Conservation (phyloP, 148 eudicot genomes). For the Selenicereus undatus region DNA sequence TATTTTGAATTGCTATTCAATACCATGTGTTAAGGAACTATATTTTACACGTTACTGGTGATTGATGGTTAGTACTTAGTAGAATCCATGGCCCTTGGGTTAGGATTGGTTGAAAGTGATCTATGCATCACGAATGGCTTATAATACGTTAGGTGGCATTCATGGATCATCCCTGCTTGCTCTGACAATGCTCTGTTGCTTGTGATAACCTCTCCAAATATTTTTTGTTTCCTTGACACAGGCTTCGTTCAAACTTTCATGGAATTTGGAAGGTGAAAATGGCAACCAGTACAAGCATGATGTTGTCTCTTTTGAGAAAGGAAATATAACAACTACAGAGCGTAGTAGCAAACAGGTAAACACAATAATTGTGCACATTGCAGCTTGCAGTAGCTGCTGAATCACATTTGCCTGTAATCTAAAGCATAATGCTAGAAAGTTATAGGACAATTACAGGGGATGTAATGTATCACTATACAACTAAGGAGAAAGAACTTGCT, state of each 20-base stretch:
- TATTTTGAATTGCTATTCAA: not conserved
- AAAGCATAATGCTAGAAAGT: not conserved
- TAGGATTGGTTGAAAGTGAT: not conserved
- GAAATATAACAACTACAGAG: slow-evolving; percentile 78
- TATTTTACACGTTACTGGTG: not conserved
- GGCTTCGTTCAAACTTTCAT: slow-evolving; percentile 92
- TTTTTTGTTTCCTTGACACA: slow-evolving; percentile 20
- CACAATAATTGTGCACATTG: slow-evolving; percentile 9
- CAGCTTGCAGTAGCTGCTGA: not conserved
- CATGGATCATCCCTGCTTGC: not conserved
- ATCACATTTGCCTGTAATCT: not conserved
- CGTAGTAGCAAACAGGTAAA: slow-evolving; percentile 97
- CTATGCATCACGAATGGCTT: no score
- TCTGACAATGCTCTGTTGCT: not conserved
- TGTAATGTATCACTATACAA: no score
- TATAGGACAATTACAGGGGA: not conserved
- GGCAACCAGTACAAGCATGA: slow-evolving; percentile 89
- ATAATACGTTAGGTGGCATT: not conserved
- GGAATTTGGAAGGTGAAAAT: slow-evolving; percentile 80
- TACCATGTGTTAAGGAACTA: not conserved
- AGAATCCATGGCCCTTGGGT: no score
- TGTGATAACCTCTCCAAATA: slow-evolving; percentile 6
- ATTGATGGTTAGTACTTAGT: not conserved
- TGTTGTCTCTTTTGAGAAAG: slow-evolving; percentile 89
- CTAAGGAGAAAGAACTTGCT: not conserved